phyloP scores from a whole-genome alignment of 176 grass and related monocot genomes.

The Raddia distichophylla region DNA sequence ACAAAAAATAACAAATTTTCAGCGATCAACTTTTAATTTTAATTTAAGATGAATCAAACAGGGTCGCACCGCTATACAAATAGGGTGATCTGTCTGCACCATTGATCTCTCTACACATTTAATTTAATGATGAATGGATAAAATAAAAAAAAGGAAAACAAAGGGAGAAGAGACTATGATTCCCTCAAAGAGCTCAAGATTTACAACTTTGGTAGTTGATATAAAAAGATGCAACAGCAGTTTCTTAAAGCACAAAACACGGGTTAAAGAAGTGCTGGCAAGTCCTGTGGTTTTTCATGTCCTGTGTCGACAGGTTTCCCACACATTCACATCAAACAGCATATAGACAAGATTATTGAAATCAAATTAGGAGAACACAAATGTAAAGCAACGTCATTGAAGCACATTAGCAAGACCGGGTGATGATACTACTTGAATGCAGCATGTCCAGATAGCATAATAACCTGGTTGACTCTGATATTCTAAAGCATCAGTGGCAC shows the following conservation, averaged over 20 bases:
- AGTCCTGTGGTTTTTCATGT: background rate
- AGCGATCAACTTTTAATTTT: no score
- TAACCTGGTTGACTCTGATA: background rate
- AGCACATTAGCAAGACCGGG: background rate
- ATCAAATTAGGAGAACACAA: background rate
- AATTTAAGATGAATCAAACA: no score
- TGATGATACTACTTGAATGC: background rate
- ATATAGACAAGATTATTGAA: background rate
- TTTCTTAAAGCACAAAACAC: background rate
- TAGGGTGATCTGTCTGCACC: no score
- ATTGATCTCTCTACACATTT: no score
- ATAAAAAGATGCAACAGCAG: background rate
- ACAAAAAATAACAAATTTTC: no score
- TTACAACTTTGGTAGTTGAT: background rate
- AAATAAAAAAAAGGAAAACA: no score
- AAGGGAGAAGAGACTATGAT: background rate
- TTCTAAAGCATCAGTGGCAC: constrained; percentile 25
- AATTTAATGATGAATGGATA: no score
- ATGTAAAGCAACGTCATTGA: background rate
- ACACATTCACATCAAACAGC: constrained; percentile 11
- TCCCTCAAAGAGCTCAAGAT: background rate
- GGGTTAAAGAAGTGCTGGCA: background rate
- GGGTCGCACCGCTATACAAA: no score
- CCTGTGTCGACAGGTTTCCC: constrained; percentile 30
- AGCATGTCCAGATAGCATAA: constrained; percentile 5